Conservation (phyloP, 768 basidiomycete genomes). For the Leccinum subtestaceum region DNA sequence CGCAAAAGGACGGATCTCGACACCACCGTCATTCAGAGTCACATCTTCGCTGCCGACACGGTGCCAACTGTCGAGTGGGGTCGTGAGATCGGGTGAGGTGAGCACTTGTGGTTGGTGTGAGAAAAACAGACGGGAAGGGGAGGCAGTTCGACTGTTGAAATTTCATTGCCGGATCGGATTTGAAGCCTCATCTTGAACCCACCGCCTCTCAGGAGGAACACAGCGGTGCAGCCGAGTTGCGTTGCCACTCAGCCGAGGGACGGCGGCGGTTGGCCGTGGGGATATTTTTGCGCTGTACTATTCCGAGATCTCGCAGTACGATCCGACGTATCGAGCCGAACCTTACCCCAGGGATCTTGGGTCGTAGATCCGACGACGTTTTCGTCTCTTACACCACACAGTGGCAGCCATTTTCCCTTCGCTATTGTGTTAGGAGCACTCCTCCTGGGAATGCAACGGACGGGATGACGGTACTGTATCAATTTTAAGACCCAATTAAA, state of each 20-base stretch:
- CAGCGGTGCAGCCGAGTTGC: slow-evolving; percentile 12
- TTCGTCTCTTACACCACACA: slow-evolving; percentile 1
- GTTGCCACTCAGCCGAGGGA: slow-evolving; percentile 8
- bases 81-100: background rate
- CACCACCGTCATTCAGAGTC: background rate
- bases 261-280: slow-evolving; percentile 10
- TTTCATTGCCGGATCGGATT: background rate
- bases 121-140: background rate
- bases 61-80: background rate
- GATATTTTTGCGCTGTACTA: slow-evolving; percentile 3
- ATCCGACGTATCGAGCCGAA: slow-evolving; percentile 6
- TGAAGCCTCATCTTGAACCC: background rate
- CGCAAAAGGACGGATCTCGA: background rate
- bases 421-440: background rate
- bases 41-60: background rate
- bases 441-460: background rate
- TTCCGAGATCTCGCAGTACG: slow-evolving; percentile 19
- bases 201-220: slow-evolving; percentile 5
- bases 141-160: background rate
- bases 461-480: background rate
- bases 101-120: background rate
- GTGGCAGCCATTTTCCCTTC: background rate
- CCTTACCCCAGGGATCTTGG: slow-evolving; percentile 12
- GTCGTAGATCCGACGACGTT: slow-evolving; percentile 18
- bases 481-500: background rate